A percentile compares a stretch with the other conserved stretches of the same genome.
These are phyloP conservation scores for Gonapodya prolifera DNA, from an alignment of 192 early-diverging fungal genomes.

Conservation along the genomic window DNA sequence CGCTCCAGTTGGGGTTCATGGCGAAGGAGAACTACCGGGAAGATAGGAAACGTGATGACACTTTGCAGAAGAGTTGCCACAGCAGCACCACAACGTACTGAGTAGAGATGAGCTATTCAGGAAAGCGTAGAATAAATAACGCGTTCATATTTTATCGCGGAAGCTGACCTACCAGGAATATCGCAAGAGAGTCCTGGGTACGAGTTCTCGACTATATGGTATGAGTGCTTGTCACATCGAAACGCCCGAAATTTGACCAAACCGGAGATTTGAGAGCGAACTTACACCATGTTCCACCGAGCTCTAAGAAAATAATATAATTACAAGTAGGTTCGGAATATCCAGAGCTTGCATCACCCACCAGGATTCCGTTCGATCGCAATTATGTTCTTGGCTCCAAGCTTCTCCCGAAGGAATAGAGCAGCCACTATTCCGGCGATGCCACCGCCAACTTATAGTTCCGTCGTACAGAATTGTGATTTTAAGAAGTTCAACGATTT, in stretches of 20 bases:
- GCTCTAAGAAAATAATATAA: neutral
- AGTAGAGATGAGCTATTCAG: neutral
- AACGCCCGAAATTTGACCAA: too few relatives aligned
- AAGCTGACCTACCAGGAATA: neutral
- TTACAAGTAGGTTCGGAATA: too few relatives aligned
- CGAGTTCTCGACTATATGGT: neutral
- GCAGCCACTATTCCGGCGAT: neutral
- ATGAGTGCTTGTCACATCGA: too few relatives aligned
- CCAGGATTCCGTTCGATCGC: slow-evolving; percentile 4
- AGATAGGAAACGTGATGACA: too few relatives aligned
- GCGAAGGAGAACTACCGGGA: neutral
- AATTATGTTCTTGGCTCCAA: slow-evolving; percentile 4
- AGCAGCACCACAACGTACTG: too few relatives aligned
- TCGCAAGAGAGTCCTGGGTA: neutral
- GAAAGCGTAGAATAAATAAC: neutral
- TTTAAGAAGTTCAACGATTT: neutral
- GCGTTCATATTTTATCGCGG: neutral
- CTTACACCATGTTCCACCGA: slow-evolving; percentile 5
- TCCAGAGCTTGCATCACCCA: neutral
- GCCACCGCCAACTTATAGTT: neutral
- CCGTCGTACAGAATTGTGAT: neutral
- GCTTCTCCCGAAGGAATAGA: slow-evolving; percentile 1
- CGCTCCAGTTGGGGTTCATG: slow-evolving; percentile 2
- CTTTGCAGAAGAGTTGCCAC: too few relatives aligned
- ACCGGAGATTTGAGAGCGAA: too few relatives aligned